A percentile compares a stretch with the other conserved stretches of the same genome.
These are phyloP conservation scores for Thalassiosira ordinaria DNA, from an alignment of 352 stramenopile species.

Conservation along the genomic window DNA sequence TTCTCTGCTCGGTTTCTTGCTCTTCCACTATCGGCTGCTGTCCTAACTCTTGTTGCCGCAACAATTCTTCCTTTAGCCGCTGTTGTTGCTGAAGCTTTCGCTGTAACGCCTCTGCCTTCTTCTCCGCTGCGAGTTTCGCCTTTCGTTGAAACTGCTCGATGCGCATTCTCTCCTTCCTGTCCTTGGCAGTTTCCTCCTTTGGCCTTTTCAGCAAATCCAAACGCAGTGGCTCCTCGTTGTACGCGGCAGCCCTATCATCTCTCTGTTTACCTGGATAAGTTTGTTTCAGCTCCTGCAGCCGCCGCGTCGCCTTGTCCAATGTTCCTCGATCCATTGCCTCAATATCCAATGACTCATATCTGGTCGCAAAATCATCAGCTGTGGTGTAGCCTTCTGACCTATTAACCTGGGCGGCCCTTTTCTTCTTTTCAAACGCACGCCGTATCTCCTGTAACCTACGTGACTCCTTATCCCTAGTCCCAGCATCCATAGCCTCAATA, in stretches of 20 bases:
- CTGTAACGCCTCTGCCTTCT: neutral
- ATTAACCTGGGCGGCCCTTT: too few relatives aligned
- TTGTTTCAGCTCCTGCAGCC: too few relatives aligned
- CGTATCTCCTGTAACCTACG: neutral
- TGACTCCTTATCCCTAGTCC: neutral
- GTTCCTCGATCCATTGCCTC: too few relatives aligned
- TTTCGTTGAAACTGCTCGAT: conserved; percentile 25
- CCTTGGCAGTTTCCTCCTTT: conserved; percentile 13
- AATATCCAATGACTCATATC: too few relatives aligned
- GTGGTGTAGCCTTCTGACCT: too few relatives aligned
- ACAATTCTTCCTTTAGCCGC: too few relatives aligned
- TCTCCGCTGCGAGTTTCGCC: conserved; percentile 7
- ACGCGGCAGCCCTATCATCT: too few relatives aligned
- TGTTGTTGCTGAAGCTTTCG: neutral
- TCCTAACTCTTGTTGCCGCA: too few relatives aligned
- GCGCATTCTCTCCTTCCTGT: conserved; percentile 31
- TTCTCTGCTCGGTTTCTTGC: neutral
- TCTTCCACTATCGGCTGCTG: neutral
- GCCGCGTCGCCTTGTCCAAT: too few relatives aligned
- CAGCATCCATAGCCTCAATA: neutral
- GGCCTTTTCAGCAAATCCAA: conserved; percentile 29
- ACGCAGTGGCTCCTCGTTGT: conserved; percentile 26
- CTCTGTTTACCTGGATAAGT: too few relatives aligned
- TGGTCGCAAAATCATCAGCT: too few relatives aligned
- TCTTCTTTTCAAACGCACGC: neutral